A percentile compares a stretch with the other conserved stretches of the same genome.
phyloP scores from a whole-genome alignment of 495 filamentous ascomycete species.

The Hyaloscypha variabilis region DNA sequence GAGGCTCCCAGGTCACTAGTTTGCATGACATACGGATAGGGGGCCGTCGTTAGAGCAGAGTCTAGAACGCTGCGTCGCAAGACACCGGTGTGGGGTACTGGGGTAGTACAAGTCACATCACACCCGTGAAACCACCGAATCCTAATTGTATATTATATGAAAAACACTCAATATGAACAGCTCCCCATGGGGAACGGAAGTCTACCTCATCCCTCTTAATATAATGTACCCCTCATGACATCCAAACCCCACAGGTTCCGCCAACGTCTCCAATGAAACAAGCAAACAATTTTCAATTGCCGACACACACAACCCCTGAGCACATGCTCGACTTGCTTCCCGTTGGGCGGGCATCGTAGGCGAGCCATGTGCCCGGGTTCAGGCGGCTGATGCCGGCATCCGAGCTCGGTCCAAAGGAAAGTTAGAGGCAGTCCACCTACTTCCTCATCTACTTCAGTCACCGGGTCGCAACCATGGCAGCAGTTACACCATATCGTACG shows the following conservation, averaged over 20 bases:
- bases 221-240: background rate
- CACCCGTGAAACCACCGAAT: background rate
- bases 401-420: constrained; percentile 13
- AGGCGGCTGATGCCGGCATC: background rate
- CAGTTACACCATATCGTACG: constrained; percentile 2
- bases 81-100: background rate
- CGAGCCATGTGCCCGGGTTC: background rate
- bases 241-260: background rate
- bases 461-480: background rate
- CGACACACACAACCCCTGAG: background rate
- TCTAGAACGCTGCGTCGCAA: background rate
- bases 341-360: background rate
- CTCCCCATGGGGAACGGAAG: background rate
- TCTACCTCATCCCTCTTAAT: background rate
- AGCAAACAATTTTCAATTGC: background rate
- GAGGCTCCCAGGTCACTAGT: too few species aligned
- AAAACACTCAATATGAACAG: background rate
- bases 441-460: background rate
- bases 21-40: background rate
- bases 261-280: background rate
- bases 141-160: background rate
- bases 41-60: background rate
- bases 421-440: too few species aligned
- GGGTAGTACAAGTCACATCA: background rate
- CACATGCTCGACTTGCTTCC: background rate